These are phyloP conservation scores for Metrosideros polymorpha DNA, from an alignment of 441 rosid genomes.

Conservation along the genomic window DNA sequence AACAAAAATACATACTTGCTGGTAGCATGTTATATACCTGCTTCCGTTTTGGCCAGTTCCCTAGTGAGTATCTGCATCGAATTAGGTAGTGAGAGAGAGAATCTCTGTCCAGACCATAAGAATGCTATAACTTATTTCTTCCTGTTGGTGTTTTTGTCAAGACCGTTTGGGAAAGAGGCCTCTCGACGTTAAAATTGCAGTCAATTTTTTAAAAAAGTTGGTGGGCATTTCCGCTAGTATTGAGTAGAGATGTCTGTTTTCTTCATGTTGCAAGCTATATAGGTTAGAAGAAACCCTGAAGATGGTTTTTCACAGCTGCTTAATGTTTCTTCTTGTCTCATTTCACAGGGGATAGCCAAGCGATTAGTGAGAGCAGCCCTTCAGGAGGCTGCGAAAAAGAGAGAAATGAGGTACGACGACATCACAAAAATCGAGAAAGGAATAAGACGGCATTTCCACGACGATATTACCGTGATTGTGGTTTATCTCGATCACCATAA, in stretches of 20 bases:
- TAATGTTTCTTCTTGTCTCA: neutral
- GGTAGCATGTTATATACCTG: neutral
- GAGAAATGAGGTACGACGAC: conserved; percentile 66
- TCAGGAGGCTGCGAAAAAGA: conserved; percentile 64
- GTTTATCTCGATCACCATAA: conserved; percentile 57
- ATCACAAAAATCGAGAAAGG: conserved; percentile 57
- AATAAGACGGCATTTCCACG: conserved; percentile 70
- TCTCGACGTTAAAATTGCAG: neutral
- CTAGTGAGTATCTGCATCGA: neutral
- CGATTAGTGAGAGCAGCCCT: conserved; percentile 73
- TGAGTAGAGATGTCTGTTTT: neutral
- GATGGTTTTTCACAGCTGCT: neutral
- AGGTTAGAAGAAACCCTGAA: neutral
- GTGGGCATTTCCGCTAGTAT: neutral
- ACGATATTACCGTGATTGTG: conserved; percentile 71
- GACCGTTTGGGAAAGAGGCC: neutral
- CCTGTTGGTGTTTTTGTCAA: neutral
- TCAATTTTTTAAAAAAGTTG: neutral
- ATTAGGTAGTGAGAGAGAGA: neutral
- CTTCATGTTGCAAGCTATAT: neutral
- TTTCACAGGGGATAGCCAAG: conserved; percentile 66
- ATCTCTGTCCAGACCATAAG: neutral
- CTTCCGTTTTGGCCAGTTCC: neutral
- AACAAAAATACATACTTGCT: neutral
- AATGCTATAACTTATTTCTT: neutral